Conservation (phyloP, 805 yeast species). For the Ogataea chonburiensis region DNA sequence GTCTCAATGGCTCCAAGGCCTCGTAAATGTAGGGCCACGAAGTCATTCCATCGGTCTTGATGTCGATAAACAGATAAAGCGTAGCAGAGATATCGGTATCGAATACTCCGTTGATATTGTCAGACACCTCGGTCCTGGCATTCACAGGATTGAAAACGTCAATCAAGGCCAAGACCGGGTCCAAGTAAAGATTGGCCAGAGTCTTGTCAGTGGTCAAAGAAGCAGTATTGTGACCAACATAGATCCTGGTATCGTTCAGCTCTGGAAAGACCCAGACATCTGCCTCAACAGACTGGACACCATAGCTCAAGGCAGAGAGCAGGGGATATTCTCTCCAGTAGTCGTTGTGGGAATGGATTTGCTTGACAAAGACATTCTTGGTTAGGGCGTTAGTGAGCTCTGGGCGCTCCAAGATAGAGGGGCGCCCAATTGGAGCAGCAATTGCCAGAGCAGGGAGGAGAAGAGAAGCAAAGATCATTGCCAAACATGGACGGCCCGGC, state of each 20-base stretch:
- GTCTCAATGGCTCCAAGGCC: slow-evolving; percentile 47
- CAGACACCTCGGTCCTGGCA: slow-evolving; percentile 21
- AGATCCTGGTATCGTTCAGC: slow-evolving; percentile 33
- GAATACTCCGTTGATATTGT: slow-evolving; percentile 26
- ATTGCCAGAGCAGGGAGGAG: slow-evolving; percentile 1
- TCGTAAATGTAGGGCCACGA: slow-evolving; percentile 47
- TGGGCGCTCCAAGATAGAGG: slow-evolving; percentile 1
- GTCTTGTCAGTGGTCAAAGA: slow-evolving; percentile 47
- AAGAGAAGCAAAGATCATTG: slow-evolving; percentile 3
- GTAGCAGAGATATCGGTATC: slow-evolving; percentile 50
- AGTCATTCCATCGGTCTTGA: slow-evolving; percentile 54
- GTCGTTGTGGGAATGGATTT: slow-evolving; percentile 56
- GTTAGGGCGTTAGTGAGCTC: slow-evolving; percentile 23
- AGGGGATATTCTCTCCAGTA: slow-evolving; percentile 53
- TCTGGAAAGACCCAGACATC: slow-evolving; percentile 51
- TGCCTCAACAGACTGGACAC: slow-evolving; percentile 52
- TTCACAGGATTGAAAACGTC: slow-evolving; percentile 43
- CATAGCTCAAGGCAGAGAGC: slow-evolving; percentile 45
- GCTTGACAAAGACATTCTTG: slow-evolving; percentile 25
- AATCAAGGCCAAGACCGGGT: slow-evolving; percentile 49
- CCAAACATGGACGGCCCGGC: neutral
- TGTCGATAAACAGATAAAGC: slow-evolving; percentile 60
- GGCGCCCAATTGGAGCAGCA: slow-evolving; percentile 1
- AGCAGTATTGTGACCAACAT: slow-evolving; percentile 60
- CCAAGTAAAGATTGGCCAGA: slow-evolving; percentile 49